Conservation (phyloP, 2,329 filamentous ascomycete species). For the Sclerotinia subarctica region DNA sequence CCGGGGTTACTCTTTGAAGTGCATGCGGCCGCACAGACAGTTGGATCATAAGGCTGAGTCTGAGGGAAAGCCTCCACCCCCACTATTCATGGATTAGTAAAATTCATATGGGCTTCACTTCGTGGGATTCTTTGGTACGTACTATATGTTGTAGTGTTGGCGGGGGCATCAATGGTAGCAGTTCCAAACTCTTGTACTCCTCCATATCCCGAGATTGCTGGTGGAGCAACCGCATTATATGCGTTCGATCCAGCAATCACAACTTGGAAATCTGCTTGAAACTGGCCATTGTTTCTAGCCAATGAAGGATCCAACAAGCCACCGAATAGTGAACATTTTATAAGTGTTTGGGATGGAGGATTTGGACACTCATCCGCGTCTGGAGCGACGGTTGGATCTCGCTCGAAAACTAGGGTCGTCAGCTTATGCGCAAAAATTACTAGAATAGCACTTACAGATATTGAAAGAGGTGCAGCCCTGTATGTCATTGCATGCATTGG, state of each 20-base stretch:
- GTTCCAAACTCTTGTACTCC: constrained; percentile 35
- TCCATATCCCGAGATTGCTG: constrained; percentile 29
- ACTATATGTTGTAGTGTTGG: constrained; percentile 31
- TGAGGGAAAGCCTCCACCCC: constrained; percentile 34
- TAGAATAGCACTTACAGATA: constrained; percentile 5
- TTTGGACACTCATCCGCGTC: constrained; percentile 14
- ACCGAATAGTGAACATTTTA: constrained; percentile 21
- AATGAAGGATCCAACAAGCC: constrained; percentile 12
- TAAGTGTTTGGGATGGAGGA: constrained; percentile 17
- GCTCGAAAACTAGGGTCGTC: constrained; percentile 11
- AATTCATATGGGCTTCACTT: background rate
- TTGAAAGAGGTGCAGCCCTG: constrained; percentile 20
- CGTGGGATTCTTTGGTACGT: background rate
- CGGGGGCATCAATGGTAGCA: constrained; percentile 38
- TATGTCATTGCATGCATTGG: constrained; percentile 17
- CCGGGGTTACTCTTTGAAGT: constrained; percentile 27
- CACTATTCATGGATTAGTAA: constrained; percentile 22
- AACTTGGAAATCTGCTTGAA: constrained; percentile 19
- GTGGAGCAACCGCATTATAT: constrained; percentile 19
- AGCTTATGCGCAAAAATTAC: background rate
- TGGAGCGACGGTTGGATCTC: constrained; percentile 16
- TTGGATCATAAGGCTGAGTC: constrained; percentile 36
- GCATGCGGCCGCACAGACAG: constrained; percentile 37
- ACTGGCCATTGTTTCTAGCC: constrained; percentile 17
- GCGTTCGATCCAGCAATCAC: constrained; percentile 20